phyloP scores from a whole-genome alignment of 2,329 filamentous ascomycete genomes.

The Calycina herbarum region DNA sequence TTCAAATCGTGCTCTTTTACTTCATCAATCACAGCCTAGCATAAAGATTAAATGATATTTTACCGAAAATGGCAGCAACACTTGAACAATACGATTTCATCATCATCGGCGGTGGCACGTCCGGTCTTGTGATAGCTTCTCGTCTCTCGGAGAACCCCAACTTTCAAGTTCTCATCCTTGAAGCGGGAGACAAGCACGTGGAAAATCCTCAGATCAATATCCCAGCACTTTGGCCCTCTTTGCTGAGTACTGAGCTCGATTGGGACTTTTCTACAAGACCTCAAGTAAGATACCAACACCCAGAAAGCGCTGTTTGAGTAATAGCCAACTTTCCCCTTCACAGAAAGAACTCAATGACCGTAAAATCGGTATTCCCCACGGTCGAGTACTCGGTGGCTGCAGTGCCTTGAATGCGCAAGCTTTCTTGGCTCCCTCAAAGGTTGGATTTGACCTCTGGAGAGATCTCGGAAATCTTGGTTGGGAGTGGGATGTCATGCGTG shows the following conservation, averaged over 20 bases:
- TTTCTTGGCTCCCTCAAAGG: constrained; percentile 24
- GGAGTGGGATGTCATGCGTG: constrained; percentile 41
- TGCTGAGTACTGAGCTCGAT: constrained; percentile 48
- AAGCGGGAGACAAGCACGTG: constrained; percentile 15
- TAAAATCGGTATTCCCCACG: constrained; percentile 29
- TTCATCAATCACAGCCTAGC: too few relatives aligned
- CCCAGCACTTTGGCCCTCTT: not conserved
- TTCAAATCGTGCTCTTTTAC: too few relatives aligned
- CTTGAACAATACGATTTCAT: constrained; percentile 39
- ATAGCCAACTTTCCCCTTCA: not conserved
- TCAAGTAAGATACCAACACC: constrained; percentile 34
- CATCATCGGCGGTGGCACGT: constrained; percentile 45
- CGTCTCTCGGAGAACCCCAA: constrained; percentile 41
- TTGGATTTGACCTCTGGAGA: constrained; percentile 42
- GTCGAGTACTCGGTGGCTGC: constrained; percentile 39
- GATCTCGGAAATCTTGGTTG: constrained; percentile 44
- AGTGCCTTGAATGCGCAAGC: constrained; percentile 40
- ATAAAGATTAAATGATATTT: too few relatives aligned
- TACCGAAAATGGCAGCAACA: too few relatives aligned
- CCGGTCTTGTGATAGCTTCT: constrained; percentile 43
- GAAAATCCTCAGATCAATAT: constrained; percentile 13
- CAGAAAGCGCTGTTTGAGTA: not conserved
- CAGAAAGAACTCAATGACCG: constrained; percentile 20
- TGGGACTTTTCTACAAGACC: constrained; percentile 52
- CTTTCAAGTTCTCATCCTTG: constrained; percentile 17